Conservation (phyloP, 2,329 filamentous ascomycete species). For the Cercospora zeae-maydis region DNA sequence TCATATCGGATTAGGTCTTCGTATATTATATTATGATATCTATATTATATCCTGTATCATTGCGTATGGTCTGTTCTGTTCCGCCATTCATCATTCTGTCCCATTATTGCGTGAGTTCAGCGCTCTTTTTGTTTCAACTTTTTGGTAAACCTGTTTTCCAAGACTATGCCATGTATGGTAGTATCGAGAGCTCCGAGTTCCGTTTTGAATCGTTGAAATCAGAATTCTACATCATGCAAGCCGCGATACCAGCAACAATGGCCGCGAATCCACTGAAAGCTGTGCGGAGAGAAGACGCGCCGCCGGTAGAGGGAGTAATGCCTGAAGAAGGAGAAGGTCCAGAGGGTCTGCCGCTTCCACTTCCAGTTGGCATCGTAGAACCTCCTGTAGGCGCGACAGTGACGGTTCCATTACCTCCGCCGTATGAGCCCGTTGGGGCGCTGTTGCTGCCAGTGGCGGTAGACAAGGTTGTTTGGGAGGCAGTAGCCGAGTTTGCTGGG, state of each 20-base stretch:
- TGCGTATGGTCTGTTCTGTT: neutral
- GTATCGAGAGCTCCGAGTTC: no score
- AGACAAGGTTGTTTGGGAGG: neutral
- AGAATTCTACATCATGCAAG: constrained; percentile 8
- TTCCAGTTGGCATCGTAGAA: neutral
- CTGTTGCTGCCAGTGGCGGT: neutral
- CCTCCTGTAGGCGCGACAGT: neutral
- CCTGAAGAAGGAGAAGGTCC: neutral
- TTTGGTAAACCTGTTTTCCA: neutral
- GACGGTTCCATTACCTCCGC: neutral
- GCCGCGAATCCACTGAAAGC: constrained; percentile 11
- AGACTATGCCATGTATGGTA: neutral
- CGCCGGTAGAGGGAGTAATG: constrained; percentile 11
- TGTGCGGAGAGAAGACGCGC: constrained; percentile 3
- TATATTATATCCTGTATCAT: no score
- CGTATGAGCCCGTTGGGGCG: neutral
- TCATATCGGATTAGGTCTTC: no score
- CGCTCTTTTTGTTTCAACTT: neutral
- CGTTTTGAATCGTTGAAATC: neutral
- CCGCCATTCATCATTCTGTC: neutral
- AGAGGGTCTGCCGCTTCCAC: neutral
- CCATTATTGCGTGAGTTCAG: neutral
- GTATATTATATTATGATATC: no score
- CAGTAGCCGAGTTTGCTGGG: constrained; percentile 1
- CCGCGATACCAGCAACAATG: constrained; percentile 11